Conservation (phyloP, 805 yeast species). For the Brettanomyces sp. region DNA sequence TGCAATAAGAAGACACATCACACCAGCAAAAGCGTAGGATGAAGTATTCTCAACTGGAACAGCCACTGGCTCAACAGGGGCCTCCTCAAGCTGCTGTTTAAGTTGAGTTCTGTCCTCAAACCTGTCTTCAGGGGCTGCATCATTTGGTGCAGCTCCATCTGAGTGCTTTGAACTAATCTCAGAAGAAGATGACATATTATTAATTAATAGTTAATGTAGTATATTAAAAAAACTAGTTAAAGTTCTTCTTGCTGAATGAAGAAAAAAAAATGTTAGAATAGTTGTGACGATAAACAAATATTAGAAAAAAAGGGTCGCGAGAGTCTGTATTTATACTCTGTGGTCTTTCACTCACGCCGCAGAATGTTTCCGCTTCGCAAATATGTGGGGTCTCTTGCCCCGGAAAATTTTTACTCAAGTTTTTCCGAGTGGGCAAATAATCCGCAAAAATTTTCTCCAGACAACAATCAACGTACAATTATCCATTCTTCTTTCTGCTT, state of each 20-base stretch:
- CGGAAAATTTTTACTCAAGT: too few relatives aligned
- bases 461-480: too few relatives aligned
- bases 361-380: too few relatives aligned
- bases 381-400: too few relatives aligned
- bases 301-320: not conserved
- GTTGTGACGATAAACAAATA: not conserved
- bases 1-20: constrained; percentile 46
- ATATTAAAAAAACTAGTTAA: not conserved
- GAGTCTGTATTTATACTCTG: not conserved
- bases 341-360: not conserved
- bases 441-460: too few relatives aligned
- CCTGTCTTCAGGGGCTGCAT: not conserved
- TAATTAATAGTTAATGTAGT: not conserved
- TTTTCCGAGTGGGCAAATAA: too few relatives aligned
- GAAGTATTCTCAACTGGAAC: constrained; percentile 11
- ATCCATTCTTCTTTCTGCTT: too few relatives aligned
- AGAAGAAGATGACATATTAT: constrained; percentile 4
- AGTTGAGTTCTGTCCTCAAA: not conserved
- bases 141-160: not conserved
- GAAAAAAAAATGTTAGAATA: not conserved
- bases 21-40: constrained; percentile 11
- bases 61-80: constrained; percentile 14
- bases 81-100: constrained; percentile 7
- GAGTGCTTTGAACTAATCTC: not conserved
- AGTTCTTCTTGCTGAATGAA: not conserved